A percentile compares a stretch with the other conserved stretches of the same genome.
Evolutionary conservation across 495 filamentous ascomycete genomes (phyloP).

Genomic region (Xylaria sp.): DNA sequence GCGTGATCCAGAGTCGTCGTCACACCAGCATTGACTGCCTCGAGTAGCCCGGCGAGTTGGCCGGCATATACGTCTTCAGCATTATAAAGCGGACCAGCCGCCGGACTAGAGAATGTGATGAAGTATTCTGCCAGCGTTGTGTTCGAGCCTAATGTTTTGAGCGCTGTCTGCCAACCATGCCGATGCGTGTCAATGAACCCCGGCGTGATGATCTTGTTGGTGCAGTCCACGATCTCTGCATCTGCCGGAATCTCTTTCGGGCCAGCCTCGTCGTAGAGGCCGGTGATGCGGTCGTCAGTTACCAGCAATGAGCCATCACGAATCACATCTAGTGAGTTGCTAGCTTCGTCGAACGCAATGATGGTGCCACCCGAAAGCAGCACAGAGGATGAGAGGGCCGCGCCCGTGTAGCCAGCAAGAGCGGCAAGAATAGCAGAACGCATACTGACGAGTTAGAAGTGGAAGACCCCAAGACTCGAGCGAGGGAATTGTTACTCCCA

Average conservation of each 20-base stretch:
- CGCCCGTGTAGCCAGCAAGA: constrained; percentile 10
- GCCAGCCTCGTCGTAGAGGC: constrained; percentile 37
- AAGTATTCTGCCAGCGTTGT: constrained; percentile 41
- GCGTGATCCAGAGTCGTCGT: constrained; percentile 67
- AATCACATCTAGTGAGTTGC: constrained; percentile 45
- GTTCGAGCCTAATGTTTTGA: constrained; percentile 47
- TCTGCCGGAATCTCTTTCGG: constrained; percentile 30
- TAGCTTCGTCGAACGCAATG: constrained; percentile 47
- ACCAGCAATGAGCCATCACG: constrained; percentile 49
- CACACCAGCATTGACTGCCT: constrained; percentile 61
- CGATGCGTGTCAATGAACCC: constrained; percentile 68
- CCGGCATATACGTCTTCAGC: constrained; percentile 62
- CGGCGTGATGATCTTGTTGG: constrained; percentile 61
- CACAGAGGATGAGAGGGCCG: constrained; percentile 35
- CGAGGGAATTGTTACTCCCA: neutral
- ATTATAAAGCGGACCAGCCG: constrained; percentile 44
- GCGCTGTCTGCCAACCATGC: constrained; percentile 64
- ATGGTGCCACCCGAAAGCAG: constrained; percentile 52
- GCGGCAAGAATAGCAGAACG: constrained; percentile 17
- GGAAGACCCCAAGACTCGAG: constrained; percentile 4
- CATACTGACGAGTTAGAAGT: neutral
- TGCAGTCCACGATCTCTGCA: constrained; percentile 56
- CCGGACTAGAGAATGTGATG: constrained; percentile 15
- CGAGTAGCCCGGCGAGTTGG: constrained; percentile 59
- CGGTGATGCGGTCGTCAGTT: constrained; percentile 47